phyloP scores from a whole-genome alignment of 352 stramenopile genomes.

The Globisporangium middletonii region DNA sequence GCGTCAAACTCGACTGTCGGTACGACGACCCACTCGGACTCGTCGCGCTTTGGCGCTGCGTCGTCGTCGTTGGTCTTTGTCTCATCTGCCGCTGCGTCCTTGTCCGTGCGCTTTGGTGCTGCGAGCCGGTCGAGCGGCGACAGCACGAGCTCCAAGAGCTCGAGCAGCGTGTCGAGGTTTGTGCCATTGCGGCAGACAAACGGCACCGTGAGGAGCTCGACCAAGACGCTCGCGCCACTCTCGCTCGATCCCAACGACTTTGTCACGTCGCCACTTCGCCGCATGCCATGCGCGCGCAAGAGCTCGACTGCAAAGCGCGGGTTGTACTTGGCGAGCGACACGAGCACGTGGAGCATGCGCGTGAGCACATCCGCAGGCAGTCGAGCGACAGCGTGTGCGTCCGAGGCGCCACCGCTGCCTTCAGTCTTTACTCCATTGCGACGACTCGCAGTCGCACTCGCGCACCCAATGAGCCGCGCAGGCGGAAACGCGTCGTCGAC shows the following conservation, averaged over 20 bases:
- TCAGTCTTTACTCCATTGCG: conserved; percentile 1
- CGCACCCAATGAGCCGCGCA: conserved; percentile 43
- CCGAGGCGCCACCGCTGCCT: conserved; percentile 12
- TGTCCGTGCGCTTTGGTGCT: conserved; percentile 12
- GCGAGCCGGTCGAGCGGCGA: conserved; percentile 78
- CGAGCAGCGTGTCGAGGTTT: conserved; percentile 91
- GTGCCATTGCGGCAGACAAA: conserved; percentile 85
- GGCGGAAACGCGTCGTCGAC: conserved; percentile 58
- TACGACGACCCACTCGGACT: conserved; percentile 63
- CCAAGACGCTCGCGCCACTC: conserved; percentile 55
- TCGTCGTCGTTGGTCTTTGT: conserved; percentile 15
- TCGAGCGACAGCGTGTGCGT: background rate
- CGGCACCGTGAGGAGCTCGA: conserved; percentile 86
- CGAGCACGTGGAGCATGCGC: conserved; percentile 84
- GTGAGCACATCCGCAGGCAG: conserved; percentile 84
- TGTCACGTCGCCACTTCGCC: conserved; percentile 15
- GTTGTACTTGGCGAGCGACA: conserved; percentile 89
- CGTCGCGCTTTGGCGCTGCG: conserved; percentile 18
- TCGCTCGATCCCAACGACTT: conserved; percentile 10
- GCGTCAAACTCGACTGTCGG: conserved; percentile 53
- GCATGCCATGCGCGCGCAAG: conserved; percentile 62
- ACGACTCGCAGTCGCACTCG: conserved; percentile 10
- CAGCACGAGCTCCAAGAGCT: conserved; percentile 88
- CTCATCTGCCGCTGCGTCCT: conserved; percentile 3
- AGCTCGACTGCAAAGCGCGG: conserved; percentile 87